phyloP scores from a whole-genome alignment of 2,329 filamentous ascomycete genomes.

The Ramichloridium luteum region DNA sequence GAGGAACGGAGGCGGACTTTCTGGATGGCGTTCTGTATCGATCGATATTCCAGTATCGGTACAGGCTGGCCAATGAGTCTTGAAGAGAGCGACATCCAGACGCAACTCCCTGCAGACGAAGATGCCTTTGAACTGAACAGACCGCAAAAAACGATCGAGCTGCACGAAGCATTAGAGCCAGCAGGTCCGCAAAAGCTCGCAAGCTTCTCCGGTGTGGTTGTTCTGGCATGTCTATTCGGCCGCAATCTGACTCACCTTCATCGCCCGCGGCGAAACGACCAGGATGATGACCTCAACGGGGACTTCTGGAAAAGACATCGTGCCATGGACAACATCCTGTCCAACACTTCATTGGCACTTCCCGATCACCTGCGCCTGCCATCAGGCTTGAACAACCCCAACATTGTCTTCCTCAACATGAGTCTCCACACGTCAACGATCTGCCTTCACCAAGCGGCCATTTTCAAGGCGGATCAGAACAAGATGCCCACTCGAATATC shows the following conservation, averaged over 20 bases:
- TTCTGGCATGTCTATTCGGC: slow-evolving; percentile 84
- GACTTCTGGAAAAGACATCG: slow-evolving; percentile 94
- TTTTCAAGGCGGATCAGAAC: slow-evolving; percentile 92
- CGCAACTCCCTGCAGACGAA: slow-evolving; percentile 71
- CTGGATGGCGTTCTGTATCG: slow-evolving; percentile 85
- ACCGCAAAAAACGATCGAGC: slow-evolving; percentile 56
- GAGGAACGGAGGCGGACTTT: slow-evolving; percentile 88
- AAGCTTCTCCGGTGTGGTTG: slow-evolving; percentile 63
- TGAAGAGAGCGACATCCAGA: slow-evolving; percentile 82
- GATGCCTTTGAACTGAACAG: slow-evolving; percentile 74
- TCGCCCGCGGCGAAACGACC: slow-evolving; percentile 67
- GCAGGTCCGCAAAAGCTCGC: slow-evolving; percentile 64
- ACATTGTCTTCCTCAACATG: slow-evolving; percentile 91
- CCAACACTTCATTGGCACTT: slow-evolving; percentile 76
- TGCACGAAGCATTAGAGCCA: slow-evolving; percentile 58
- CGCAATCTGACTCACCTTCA: slow-evolving; percentile 85
- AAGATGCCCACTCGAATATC: slow-evolving; percentile 63
- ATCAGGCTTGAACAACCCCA: slow-evolving; percentile 60
- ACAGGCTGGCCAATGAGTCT: slow-evolving; percentile 95
- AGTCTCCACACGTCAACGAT: slow-evolving; percentile 93
- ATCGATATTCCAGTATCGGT: slow-evolving; percentile 88
- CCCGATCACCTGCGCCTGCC: slow-evolving; percentile 72
- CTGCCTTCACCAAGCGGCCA: slow-evolving; percentile 94
- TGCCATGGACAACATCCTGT: slow-evolving; percentile 74
- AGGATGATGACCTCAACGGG: slow-evolving; percentile 77